Evolutionary conservation across 495 filamentous ascomycete genomes (phyloP).

Genomic region (Tuber microsphaerosporum): DNA sequence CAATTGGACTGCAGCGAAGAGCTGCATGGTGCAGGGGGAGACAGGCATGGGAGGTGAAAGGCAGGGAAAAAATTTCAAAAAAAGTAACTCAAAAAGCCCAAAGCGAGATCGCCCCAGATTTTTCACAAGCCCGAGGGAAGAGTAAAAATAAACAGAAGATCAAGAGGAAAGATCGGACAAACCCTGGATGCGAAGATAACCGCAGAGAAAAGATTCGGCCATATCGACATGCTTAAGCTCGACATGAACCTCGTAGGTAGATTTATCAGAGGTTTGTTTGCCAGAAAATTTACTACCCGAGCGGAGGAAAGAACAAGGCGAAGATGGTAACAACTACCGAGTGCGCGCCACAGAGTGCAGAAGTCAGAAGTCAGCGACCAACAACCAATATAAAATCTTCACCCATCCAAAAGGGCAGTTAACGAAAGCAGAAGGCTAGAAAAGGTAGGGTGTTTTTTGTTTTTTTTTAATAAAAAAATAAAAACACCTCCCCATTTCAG

Average conservation of each 20-base stretch:
- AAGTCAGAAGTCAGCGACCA: conserved; percentile 21
- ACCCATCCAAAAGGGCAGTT: background rate
- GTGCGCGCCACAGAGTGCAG: background rate
- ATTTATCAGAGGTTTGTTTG: conserved; percentile 83
- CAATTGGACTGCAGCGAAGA: conserved; percentile 22
- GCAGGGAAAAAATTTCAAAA: conserved; percentile 6
- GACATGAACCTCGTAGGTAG: conserved; percentile 89
- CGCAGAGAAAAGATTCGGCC: conserved; percentile 88
- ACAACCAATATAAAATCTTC: background rate
- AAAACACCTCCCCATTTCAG: background rate
- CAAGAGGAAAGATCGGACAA: conserved; percentile 28
- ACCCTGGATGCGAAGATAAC: conserved; percentile 96
- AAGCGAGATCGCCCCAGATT: background rate
- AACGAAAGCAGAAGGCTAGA: background rate
- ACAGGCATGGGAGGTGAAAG: background rate
- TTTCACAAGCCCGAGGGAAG: background rate
- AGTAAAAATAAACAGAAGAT: background rate
- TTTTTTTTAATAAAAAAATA: too few species aligned
- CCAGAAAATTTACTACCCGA: conserved; percentile 83
- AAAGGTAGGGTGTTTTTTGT: background rate
- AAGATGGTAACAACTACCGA: conserved; percentile 53
- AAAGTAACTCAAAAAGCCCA: background rate
- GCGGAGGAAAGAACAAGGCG: conserved; percentile 74
- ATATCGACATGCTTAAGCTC: conserved; percentile 96
- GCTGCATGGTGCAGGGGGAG: conserved; percentile 4